Conservation (phyloP, 1,139 yeast genomes). For the Diutina siamensis region DNA sequence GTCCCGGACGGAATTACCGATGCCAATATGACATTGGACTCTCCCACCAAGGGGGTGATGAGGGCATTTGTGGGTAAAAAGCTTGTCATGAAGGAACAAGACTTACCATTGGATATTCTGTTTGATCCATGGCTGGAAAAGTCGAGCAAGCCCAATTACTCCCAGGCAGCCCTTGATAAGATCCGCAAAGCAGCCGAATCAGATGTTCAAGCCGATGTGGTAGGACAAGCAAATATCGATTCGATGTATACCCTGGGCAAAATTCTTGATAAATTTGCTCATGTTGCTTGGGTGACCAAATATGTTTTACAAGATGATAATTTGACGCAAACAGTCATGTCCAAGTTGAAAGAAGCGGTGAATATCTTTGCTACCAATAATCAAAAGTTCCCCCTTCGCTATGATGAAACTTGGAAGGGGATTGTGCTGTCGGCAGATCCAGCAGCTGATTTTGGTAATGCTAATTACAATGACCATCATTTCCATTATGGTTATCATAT, state of each 20-base stretch:
- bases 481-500: conserved; percentile 52
- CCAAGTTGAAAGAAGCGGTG: conserved; percentile 46
- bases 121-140: conserved; percentile 43
- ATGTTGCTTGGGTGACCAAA: conserved; percentile 51
- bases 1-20: conserved; percentile 17
- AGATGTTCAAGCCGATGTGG: conserved; percentile 46
- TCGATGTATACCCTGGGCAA: conserved; percentile 73
- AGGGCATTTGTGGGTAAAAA: not conserved
- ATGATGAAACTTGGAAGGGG: conserved; percentile 68
- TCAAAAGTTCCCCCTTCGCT: conserved; percentile 51
- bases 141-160: not conserved
- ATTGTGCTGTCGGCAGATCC: conserved; percentile 47
- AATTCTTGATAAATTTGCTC: conserved; percentile 63
- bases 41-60: conserved; percentile 63
- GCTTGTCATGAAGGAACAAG: conserved; percentile 9
- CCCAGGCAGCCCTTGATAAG: not conserved
- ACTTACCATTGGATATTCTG: conserved; percentile 37
- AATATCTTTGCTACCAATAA: conserved; percentile 45
- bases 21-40: conserved; percentile 32
- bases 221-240: conserved; percentile 50
- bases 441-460: conserved; percentile 45
- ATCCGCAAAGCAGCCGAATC: conserved; percentile 37
- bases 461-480: conserved; percentile 38
- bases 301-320: conserved; percentile 38
- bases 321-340: conserved; percentile 33